Evolutionary conservation across 306 rosid species (phyloP), one percentile per base, ranked within the genome.

Genomic region (Dalbergia cultrata): DNA sequence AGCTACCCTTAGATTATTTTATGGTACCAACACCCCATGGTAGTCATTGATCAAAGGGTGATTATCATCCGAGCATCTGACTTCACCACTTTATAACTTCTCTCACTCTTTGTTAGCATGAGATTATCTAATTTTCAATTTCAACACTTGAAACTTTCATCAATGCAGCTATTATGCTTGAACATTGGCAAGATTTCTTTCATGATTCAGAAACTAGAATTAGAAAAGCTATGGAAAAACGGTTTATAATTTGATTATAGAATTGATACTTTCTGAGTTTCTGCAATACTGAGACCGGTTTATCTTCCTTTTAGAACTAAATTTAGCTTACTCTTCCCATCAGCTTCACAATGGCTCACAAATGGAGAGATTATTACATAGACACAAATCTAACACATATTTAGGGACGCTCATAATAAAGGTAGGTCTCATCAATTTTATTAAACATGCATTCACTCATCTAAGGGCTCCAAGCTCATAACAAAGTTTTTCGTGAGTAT

Each of bases 171-270:
- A 1, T 19, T 9, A 37, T 50, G 75, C 63, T 50, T 71, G 50
- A 73, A 77, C 5, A 22, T 59, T 50, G 63, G 18, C 21, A 21
- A 26, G 64, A 47, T 76, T 70, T 60, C 34, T 71, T 47, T 50
- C 50, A 52, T 12, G 34, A 39, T n/a, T 64, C 57, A 31, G 18
- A 16, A 14, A 72, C 19, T n/a, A 59, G 3, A 52, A 17, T 70
- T 58, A 64, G 26, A 44, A 62, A 60, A 37, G 70, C 47, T 22
- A 26, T 37, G 69, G 61, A 43, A 33, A 44, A 79, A 26, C 47
- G 21, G 21, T 17, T 58, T 35, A 61, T 79, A 31, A 34, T 70
- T 79, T 60, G 17, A 19, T 70, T 49, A 26, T 13, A 19, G 72
- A 16, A 6, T 44, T 57, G 43, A 34, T 37, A 45, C 8, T 22